A percentile compares a stretch with the other conserved stretches of the same genome.
Evolutionary conservation across 192 early-diverging fungal species (phyloP).

Genomic region (Coemansia sp.): DNA sequence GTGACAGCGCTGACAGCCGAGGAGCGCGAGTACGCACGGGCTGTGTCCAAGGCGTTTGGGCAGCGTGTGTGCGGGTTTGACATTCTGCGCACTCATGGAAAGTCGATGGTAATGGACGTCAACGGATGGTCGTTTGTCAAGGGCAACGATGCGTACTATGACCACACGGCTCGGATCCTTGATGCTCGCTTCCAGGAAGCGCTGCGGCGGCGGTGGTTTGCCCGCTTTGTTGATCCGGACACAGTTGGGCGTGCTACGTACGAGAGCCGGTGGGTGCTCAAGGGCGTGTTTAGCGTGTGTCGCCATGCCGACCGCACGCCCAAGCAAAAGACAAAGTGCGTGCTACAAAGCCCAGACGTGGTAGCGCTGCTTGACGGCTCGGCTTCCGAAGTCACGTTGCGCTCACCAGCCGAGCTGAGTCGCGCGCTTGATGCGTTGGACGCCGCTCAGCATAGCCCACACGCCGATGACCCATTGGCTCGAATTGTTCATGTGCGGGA

Average conservation of each 20-base stretch:
- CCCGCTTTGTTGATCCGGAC: slow-evolving; percentile 58
- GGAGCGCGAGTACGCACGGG: slow-evolving; percentile 74
- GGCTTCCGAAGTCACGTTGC: slow-evolving; percentile 77
- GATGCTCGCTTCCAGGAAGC: slow-evolving; percentile 74
- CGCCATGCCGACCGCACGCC: slow-evolving; percentile 96
- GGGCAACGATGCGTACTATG: slow-evolving; percentile 90
- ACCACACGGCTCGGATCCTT: slow-evolving; percentile 73
- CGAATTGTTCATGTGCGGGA: slow-evolving; percentile 66
- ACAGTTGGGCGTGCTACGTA: slow-evolving; percentile 46
- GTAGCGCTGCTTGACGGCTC: slow-evolving; percentile 65
- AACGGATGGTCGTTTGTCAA: slow-evolving; percentile 99
- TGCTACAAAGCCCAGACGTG: slow-evolving; percentile 69
- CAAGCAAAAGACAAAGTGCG: slow-evolving; percentile 95
- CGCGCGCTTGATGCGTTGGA: slow-evolving; percentile 70
- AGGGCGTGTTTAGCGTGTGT: slow-evolving; percentile 89
- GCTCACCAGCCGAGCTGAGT: slow-evolving; percentile 50
- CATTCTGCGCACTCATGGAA: slow-evolving; percentile 72
- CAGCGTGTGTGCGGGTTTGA: slow-evolving; percentile 97
- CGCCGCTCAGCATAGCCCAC: slow-evolving; percentile 50
- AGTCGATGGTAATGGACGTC: slow-evolving; percentile 94
- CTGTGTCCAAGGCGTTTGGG: slow-evolving; percentile 78
- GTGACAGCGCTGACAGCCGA: slow-evolving; percentile 72
- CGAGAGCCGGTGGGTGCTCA: slow-evolving; percentile 87
- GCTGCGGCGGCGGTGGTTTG: slow-evolving; percentile 57
- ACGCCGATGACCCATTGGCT: slow-evolving; percentile 29